A percentile compares a stretch with the other conserved stretches of the same genome.
phyloP scores from a whole-genome alignment of 306 rosid genomes.

The Ammopiptanthus mongolicus region DNA sequence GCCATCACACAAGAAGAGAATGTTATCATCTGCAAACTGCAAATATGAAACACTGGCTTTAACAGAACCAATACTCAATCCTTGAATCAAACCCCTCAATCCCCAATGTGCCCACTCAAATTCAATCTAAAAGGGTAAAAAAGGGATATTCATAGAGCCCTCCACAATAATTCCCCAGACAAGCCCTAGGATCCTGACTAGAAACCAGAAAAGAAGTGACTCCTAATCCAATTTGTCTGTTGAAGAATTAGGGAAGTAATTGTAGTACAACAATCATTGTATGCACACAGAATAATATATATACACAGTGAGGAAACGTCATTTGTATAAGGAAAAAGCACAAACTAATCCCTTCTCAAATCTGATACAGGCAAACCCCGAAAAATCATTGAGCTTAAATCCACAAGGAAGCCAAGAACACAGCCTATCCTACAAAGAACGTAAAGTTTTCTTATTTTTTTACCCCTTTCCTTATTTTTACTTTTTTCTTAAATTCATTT shows the following conservation, averaged over 20 bases:
- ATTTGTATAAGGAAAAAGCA: too few relatives aligned
- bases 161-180: background rate
- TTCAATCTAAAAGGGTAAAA: background rate
- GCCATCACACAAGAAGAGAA: background rate
- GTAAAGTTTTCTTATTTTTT: too few relatives aligned
- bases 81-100: background rate
- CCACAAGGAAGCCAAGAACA: too few relatives aligned
- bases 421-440: too few relatives aligned
- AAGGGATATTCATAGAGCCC: background rate
- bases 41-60: background rate
- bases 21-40: background rate
- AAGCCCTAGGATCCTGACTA: background rate
- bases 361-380: too few relatives aligned
- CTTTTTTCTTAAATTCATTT: too few relatives aligned
- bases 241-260: background rate
- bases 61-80: background rate
- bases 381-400: too few relatives aligned
- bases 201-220: background rate
- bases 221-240: background rate
- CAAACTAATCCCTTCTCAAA: too few relatives aligned
- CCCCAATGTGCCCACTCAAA: background rate
- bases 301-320: too few relatives aligned
- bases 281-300: too few relatives aligned
- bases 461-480: too few relatives aligned
- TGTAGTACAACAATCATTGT: too few relatives aligned